Base-by-base conservation (phyloP, 75 land plant genomes). In the Picea sitchensis region DNA sequence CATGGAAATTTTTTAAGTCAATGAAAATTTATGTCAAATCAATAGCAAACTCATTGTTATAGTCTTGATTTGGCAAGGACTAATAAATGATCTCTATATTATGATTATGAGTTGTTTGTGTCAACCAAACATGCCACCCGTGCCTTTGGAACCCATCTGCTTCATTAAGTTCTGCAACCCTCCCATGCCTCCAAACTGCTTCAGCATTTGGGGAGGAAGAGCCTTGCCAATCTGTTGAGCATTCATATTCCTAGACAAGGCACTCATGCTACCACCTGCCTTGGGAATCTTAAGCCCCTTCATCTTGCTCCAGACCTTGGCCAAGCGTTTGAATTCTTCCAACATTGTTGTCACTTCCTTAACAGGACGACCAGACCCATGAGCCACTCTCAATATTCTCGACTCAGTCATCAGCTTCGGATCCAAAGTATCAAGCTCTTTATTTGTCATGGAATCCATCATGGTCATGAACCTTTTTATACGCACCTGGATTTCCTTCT, bases 261-360 rank as follows among this genome's bases (percentile, higher is more conserved):
- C 93, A 76, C 96, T 96, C 99, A 96, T 96, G 11, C 91, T 95
- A 18, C 99, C 99, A 88, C 90, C 94, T 26, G 26, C 26, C 90
- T 94, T 96, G 32, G 99, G 98, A 32, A 96, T 92, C 85, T 96
- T 96, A 38, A 96, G 91, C 62, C 99, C 99, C 78, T 96, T 94
- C 99, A 96, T 96, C 88, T 96, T 91, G 83, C 97, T 84, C 99
- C 99, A 96, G 12, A 96, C 78, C 90, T 96, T 94, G 13, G 98
- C 99, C 75, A 94, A 88, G 15, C 97, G 84, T 81, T 96, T 94
- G 85, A 89, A 94, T 85, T 94, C 95, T 67, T 96, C 97, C 76
- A 96, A 68, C 95, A 96, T 92, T 11, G 92, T 97, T 76, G 80
- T 82, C 8, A 96, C 95, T 57, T 96, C 97, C 59, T 77, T 76